A percentile compares a stretch with the other conserved stretches of the same genome.
Conservation (phyloP, 148 eudicot genomes). For the Rhododendron kiyosumense region DNA sequence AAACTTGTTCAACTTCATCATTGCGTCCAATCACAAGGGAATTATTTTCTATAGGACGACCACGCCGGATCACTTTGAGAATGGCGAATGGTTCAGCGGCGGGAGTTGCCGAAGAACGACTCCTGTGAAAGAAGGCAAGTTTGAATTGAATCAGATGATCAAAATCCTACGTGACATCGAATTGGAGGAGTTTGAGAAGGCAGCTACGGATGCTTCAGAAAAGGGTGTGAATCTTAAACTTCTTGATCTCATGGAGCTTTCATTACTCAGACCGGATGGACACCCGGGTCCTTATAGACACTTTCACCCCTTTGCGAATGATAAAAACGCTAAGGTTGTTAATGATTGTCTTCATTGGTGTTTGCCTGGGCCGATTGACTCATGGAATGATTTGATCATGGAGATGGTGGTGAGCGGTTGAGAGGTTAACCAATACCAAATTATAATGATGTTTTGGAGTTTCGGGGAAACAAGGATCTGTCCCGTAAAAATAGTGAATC, state of each 20-base stretch:
- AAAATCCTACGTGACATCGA: slow-evolving; percentile 47
- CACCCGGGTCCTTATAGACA: slow-evolving; percentile 77
- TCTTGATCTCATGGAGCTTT: slow-evolving; percentile 55
- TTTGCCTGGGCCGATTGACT: slow-evolving; percentile 85
- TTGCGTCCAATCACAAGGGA: slow-evolving; percentile 43
- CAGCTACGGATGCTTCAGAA: slow-evolving; percentile 33
- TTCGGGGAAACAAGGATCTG: not conserved
- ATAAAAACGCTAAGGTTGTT: slow-evolving; percentile 27
- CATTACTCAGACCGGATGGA: slow-evolving; percentile 74
- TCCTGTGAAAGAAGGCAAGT: slow-evolving; percentile 60
- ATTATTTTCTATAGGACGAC: slow-evolving; percentile 47
- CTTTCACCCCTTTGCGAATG: slow-evolving; percentile 44
- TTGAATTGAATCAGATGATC: slow-evolving; percentile 32
- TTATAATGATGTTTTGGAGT: not conserved
- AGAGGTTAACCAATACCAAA: not conserved
- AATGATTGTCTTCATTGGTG: slow-evolving; percentile 89
- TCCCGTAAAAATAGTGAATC: not conserved
- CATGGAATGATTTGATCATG: slow-evolving; percentile 81
- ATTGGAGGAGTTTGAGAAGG: slow-evolving; percentile 58
- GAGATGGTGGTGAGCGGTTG: slow-evolving; percentile 40
- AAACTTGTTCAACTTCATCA: slow-evolving; percentile 38
- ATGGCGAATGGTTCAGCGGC: slow-evolving; percentile 69
- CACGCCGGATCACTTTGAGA: slow-evolving; percentile 82
- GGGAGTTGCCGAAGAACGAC: slow-evolving; percentile 53
- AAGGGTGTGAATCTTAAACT: slow-evolving; percentile 53